Evolutionary conservation across 2,329 filamentous ascomycete species (phyloP).

Genomic region (Capronia epimyces): DNA sequence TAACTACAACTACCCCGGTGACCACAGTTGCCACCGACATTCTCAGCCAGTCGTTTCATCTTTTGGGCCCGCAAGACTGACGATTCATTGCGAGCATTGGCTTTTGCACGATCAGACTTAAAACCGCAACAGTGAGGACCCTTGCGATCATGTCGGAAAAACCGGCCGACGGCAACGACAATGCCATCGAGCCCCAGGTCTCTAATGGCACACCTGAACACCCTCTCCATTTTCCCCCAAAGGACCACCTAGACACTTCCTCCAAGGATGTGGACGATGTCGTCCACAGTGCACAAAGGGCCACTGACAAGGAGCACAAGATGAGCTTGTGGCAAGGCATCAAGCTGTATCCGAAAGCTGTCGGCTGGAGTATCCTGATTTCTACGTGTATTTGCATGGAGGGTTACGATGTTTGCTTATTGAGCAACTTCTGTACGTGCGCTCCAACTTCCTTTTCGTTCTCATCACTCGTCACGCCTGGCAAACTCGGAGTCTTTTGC

Average conservation of each 20-base stretch:
- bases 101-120: not conserved
- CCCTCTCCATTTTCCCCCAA: slow-evolving; percentile 13
- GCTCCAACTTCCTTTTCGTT: not conserved
- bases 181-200: slow-evolving; percentile 8
- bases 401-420: slow-evolving; percentile 59
- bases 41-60: too few relatives aligned
- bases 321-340: slow-evolving; percentile 74
- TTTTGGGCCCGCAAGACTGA: too few relatives aligned
- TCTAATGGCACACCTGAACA: slow-evolving; percentile 5
- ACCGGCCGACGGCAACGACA: slow-evolving; percentile 15
- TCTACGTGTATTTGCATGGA: slow-evolving; percentile 92
- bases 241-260: slow-evolving; percentile 12
- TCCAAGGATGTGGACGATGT: slow-evolving; percentile 29
- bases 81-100: not conserved
- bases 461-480: not conserved
- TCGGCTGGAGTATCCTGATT: slow-evolving; percentile 76
- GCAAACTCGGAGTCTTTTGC: not conserved
- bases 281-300: slow-evolving; percentile 39
- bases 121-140: not conserved
- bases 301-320: slow-evolving; percentile 48
- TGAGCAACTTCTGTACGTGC: slow-evolving; percentile 26
- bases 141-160: slow-evolving; percentile 16
- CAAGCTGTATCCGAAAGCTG: slow-evolving; percentile 78
- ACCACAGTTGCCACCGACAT: too few relatives aligned
- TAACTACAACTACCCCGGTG: too few relatives aligned